A percentile compares a stretch with the other conserved stretches of the same genome.
These are phyloP conservation scores for Solanum chiquidenum DNA, from an alignment of 257 asterid species.

Conservation along the genomic window DNA sequence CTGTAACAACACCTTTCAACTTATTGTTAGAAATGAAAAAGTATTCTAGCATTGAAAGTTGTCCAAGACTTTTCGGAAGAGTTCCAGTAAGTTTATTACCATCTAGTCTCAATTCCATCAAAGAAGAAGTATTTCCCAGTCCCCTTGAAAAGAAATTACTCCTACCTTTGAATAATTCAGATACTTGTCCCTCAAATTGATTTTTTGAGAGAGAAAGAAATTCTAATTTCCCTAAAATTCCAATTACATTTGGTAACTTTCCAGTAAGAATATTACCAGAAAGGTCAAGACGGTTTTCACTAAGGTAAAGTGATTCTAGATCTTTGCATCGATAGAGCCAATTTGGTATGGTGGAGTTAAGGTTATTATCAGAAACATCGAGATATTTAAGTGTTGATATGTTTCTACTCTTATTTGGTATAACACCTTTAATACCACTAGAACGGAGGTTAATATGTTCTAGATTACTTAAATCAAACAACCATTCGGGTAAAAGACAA, in stretches of 20 bases:
- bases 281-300: not conserved
- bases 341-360: conserved; percentile 19
- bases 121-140: not conserved
- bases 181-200: conserved; percentile 7
- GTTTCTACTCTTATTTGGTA: conserved; percentile 1
- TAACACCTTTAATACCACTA: not conserved
- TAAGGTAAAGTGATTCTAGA: not conserved
- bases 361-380: not conserved
- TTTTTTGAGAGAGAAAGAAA: not conserved
- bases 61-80: conserved; percentile 4
- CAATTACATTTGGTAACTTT: conserved; percentile 9
- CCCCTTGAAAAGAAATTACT: not conserved
- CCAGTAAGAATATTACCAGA: conserved; percentile 10
- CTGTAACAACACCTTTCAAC: conserved; percentile 19
- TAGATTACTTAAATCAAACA: conserved; percentile 23
- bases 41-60: not conserved
- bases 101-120: not conserved
- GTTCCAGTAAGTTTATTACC: not conserved
- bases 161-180: conserved; percentile 10
- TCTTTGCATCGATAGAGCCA: conserved; percentile 19
- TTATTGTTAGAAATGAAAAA: not conserved
- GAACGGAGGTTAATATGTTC: not conserved
- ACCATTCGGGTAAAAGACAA: conserved; percentile 34
- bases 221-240: conserved; percentile 6
- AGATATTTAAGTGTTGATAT: not conserved